Conservation (phyloP, 2,329 filamentous ascomycete species). For the Hypoxylon rubiginosum region DNA sequence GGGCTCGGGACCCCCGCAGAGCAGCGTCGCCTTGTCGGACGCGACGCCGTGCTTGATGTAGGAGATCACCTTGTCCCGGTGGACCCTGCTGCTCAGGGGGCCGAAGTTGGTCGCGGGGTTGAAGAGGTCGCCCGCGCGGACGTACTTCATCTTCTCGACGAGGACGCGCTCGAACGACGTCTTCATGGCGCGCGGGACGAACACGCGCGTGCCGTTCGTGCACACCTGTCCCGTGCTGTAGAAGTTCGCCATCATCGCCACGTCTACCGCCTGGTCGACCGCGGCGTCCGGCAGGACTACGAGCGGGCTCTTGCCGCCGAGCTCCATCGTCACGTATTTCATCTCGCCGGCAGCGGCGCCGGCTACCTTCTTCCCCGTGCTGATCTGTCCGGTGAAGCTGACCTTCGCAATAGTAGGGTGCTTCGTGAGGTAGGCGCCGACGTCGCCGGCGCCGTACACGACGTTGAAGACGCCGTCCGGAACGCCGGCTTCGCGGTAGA, state of each 20-base stretch:
- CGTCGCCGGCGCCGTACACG: slow-evolving; percentile 82
- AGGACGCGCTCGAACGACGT: slow-evolving; percentile 76
- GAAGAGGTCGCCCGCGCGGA: slow-evolving; percentile 80
- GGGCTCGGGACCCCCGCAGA: slow-evolving; percentile 77
- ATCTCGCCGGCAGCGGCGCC: slow-evolving; percentile 79
- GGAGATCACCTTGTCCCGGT: slow-evolving; percentile 81
- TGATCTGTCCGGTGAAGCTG: slow-evolving; percentile 89
- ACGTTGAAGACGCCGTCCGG: slow-evolving; percentile 90
- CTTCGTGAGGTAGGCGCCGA: slow-evolving; percentile 79
- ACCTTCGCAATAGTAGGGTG: slow-evolving; percentile 85
- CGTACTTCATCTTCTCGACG: slow-evolving; percentile 75
- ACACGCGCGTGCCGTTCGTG: slow-evolving; percentile 92
- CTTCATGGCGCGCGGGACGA: slow-evolving; percentile 78
- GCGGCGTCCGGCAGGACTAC: slow-evolving; percentile 85
- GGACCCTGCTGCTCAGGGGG: slow-evolving; percentile 80
- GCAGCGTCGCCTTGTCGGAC: slow-evolving; percentile 77
- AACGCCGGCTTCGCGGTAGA: slow-evolving; percentile 83
- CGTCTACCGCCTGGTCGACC: slow-evolving; percentile 84
- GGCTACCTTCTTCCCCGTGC: slow-evolving; percentile 86
- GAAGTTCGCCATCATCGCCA: slow-evolving; percentile 95
- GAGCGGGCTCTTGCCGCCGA: slow-evolving; percentile 87
- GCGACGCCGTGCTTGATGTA: slow-evolving; percentile 84
- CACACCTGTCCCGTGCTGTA: slow-evolving; percentile 93
- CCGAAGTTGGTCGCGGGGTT: slow-evolving; percentile 84
- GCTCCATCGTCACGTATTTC: slow-evolving; percentile 94